These are phyloP conservation scores for Globisporangium barbulae DNA, from an alignment of 352 stramenopile genomes.

Conservation along the genomic window DNA sequence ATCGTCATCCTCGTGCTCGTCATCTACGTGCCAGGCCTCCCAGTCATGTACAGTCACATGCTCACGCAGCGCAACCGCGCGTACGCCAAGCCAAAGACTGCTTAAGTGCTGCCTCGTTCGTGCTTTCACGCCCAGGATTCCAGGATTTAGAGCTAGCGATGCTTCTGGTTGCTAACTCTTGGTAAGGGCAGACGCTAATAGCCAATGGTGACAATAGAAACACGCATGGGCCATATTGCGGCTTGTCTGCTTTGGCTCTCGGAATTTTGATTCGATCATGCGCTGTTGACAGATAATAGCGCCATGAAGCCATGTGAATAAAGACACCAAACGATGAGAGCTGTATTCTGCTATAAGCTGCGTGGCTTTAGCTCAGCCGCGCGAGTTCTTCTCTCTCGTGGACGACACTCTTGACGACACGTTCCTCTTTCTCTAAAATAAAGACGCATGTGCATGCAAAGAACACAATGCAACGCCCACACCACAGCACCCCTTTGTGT, in stretches of 20 bases:
- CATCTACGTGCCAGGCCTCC: slow-evolving; percentile 72
- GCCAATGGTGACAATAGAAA: background rate
- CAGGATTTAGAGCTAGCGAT: background rate
- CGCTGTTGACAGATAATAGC: background rate
- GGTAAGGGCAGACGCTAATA: background rate
- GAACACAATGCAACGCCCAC: background rate
- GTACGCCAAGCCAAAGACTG: slow-evolving; percentile 76
- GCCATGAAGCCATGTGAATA: background rate
- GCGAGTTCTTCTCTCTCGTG: background rate
- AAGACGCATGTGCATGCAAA: slow-evolving; percentile 5
- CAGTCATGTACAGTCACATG: slow-evolving; percentile 87
- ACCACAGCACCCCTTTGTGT: too few species aligned
- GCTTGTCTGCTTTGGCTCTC: background rate
- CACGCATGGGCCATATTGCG: background rate
- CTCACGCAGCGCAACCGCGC: slow-evolving; percentile 79
- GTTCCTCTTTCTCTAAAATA: slow-evolving; percentile 4
- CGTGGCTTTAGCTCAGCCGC: background rate
- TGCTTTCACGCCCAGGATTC: too few species aligned
- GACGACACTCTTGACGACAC: slow-evolving; percentile 1
- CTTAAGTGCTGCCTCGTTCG: slow-evolving; percentile 24
- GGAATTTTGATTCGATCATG: background rate
- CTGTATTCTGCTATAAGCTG: background rate
- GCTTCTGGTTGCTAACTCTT: background rate
- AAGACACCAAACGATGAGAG: background rate
- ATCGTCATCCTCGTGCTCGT: slow-evolving; percentile 66